Base-by-base conservation (phyloP, 75 land plant species). In the Sequoiadendron giganteum region DNA sequence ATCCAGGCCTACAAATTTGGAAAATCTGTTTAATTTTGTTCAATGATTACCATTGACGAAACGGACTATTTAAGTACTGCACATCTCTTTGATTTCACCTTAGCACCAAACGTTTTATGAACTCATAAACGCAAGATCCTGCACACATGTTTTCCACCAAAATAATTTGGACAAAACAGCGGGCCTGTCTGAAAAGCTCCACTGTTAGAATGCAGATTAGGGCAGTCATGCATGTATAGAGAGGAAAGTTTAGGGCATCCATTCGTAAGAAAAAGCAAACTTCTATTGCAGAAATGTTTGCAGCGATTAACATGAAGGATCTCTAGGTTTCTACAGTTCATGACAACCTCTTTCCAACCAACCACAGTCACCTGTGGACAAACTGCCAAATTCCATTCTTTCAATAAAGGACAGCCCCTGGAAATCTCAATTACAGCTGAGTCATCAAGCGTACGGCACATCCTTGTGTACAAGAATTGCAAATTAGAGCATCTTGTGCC, bases 231-330 rank as follows among this genome's bases (percentile, higher is more conserved):
- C 55, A 93, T 84, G 73, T 93, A 86, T 85, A 94, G 47, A 19
- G 89, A 86, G 10, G 39, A 30, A 70, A 94, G 93, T 25, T 61
- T 56, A 28, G 34, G 49, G 56, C 94, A 93, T 32, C 95, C 95
- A 73, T 82, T 85, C 55, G 85, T 42, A 68, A 94, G n/a, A 45
- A 92, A 90, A 75, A 83, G 88, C 85, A 95, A 55, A 5, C 92
- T 90, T n/a, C 3, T 55, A 83, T 90, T 89, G 85, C 94, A 91
- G 0, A 95, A 78, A 81, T 92, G 89, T 38, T 90, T 83, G 87
- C 94, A 93, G 11, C 94, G 90, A 76, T 93, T 94, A 78, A 91
- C 93, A 86, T 94, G 94, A 73, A 93, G 91, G 39, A 48, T 87
- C 88, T 86, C 87, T 85, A 94, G 84, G 52, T 90, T 93, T 10